Percentiles rank a stretch among this genome's conserved stretches.
Evolutionary conservation across 331 rosid species (phyloP).

Genomic region (Rhamnella rubrinervis): DNA sequence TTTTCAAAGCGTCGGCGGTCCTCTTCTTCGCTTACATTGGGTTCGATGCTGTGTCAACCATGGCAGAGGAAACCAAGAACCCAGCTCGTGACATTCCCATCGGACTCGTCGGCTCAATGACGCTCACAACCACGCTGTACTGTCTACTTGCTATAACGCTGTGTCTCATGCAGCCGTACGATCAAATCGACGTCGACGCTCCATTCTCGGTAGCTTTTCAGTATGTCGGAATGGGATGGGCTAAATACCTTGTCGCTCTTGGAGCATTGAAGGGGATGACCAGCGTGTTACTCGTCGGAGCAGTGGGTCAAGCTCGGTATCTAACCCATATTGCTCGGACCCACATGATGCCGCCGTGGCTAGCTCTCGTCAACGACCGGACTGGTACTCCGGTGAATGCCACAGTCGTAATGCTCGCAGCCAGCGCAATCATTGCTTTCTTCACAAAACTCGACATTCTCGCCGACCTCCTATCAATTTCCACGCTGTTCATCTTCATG

Average conservation of each 20-base stretch:
- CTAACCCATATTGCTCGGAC: constrained; percentile 69
- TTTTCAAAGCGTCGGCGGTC: constrained; percentile 62
- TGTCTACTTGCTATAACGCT: not conserved
- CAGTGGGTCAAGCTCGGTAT: constrained; percentile 68
- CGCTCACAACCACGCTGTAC: too few relatives aligned
- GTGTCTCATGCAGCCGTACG: constrained; percentile 55
- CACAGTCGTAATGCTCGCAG: constrained; percentile 48
- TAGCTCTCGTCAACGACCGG: constrained; percentile 47
- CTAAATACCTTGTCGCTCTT: constrained; percentile 57
- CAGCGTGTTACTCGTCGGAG: constrained; percentile 49
- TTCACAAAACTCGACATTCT: constrained; percentile 45
- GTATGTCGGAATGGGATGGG: constrained; percentile 61
- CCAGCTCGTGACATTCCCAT: constrained; percentile 73
- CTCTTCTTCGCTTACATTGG: constrained; percentile 81
- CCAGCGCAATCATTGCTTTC: constrained; percentile 48
- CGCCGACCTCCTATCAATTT: constrained; percentile 46
- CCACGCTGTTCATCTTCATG: constrained; percentile 49
- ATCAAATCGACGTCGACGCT: constrained; percentile 24
- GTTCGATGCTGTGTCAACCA: constrained; percentile 67
- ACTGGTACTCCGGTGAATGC: constrained; percentile 62
- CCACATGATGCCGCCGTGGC: constrained; percentile 74
- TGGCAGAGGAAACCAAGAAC: constrained; percentile 84
- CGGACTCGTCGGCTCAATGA: constrained; percentile 75
- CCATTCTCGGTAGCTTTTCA: constrained; percentile 55
- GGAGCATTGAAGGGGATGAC: constrained; percentile 79